Percentiles rank a stretch among this genome's conserved stretches.
phyloP scores from a whole-genome alignment of 2,329 filamentous ascomycete genomes.

The Nothophoma quercina region DNA sequence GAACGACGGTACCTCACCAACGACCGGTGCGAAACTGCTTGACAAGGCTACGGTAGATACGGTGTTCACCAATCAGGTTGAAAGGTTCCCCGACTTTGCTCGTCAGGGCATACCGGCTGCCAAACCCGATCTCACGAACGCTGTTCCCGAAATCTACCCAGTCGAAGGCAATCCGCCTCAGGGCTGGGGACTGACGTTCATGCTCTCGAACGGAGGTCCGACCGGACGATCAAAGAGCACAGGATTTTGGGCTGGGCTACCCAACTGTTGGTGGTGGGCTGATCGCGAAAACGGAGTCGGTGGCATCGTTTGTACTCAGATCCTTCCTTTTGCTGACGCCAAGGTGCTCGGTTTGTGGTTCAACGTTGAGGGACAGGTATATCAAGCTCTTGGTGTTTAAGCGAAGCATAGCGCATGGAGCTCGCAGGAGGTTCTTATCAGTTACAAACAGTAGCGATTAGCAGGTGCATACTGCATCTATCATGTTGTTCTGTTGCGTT shows the following conservation, averaged over 20 bases:
- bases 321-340: conserved; percentile 40
- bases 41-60: conserved; percentile 64
- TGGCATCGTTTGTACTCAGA: conserved; percentile 40
- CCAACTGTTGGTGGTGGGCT: conserved; percentile 68
- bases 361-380: conserved; percentile 33
- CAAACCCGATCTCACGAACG: conserved; percentile 61
- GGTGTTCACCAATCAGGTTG: conserved; percentile 71
- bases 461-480: background rate
- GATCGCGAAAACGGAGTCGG: conserved; percentile 67
- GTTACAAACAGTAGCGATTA: background rate
- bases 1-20: conserved; percentile 68
- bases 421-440: background rate
- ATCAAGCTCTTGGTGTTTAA: conserved; percentile 19
- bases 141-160: conserved; percentile 59
- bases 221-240: conserved; percentile 49
- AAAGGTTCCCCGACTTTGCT: conserved; percentile 60
- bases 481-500: background rate
- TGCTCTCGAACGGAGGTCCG: conserved; percentile 53
- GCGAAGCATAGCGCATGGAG: background rate
- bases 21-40: conserved; percentile 63
- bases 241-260: conserved; percentile 65
- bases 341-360: conserved; percentile 37
- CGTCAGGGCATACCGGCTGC: conserved; percentile 55
- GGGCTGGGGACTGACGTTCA: conserved; percentile 69
- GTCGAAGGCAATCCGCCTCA: conserved; percentile 59